Evolutionary conservation across 352 stramenopile species (phyloP).

Genomic region (Pythium aphanidermatum): DNA sequence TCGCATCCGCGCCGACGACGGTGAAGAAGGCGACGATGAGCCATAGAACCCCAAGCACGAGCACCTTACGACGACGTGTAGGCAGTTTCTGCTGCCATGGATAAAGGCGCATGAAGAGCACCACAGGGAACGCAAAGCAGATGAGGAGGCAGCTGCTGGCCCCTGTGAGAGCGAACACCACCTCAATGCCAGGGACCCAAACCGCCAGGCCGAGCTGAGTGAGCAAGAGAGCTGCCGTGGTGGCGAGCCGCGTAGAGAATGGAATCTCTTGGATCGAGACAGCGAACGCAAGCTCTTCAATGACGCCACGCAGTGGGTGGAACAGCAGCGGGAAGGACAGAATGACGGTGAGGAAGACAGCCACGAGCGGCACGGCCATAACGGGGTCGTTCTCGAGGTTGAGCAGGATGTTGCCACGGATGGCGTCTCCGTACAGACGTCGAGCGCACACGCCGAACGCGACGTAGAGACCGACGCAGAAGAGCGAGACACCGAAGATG

Average conservation of each 20-base stretch:
- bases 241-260: conserved; percentile 40
- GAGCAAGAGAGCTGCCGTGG: conserved; percentile 45
- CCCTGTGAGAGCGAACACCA: conserved; percentile 63
- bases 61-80: conserved; percentile 20
- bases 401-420: conserved; percentile 71
- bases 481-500: conserved; percentile 38
- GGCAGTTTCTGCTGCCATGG: conserved; percentile 33
- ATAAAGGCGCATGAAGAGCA: conserved; percentile 56
- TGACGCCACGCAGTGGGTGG: conserved; percentile 51
- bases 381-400: conserved; percentile 67
- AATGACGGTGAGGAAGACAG: conserved; percentile 63
- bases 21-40: conserved; percentile 25
- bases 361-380: conserved; percentile 63
- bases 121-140: conserved; percentile 64
- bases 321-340: conserved; percentile 75
- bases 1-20: conserved; percentile 20
- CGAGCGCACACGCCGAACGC: conserved; percentile 43
- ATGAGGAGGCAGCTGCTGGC: conserved; percentile 67
- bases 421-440: conserved; percentile 46
- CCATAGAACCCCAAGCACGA: conserved; percentile 30
- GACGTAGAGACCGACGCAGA: conserved; percentile 62
- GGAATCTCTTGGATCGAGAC: conserved; percentile 33
- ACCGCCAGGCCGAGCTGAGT: conserved; percentile 50
- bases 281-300: conserved; percentile 54
- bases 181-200: conserved; percentile 54